These are phyloP conservation scores for Diaporthe australafricana DNA, from an alignment of 2,329 filamentous ascomycete genomes.

Conservation along the genomic window DNA sequence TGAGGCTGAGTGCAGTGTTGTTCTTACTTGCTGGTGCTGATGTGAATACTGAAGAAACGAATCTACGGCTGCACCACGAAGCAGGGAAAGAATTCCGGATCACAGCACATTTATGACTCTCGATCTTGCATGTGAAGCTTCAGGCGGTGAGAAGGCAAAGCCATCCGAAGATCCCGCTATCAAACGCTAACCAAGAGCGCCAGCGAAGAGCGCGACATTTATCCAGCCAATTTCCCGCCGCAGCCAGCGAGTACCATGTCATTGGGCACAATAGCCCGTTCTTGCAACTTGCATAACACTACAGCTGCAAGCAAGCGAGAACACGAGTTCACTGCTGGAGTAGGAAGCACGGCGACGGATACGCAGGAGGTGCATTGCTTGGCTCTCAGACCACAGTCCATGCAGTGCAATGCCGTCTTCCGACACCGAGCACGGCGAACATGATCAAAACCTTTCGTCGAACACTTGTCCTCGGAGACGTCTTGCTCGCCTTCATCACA, in stretches of 20 bases:
- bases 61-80: not conserved
- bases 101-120: not conserved
- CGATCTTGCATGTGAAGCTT: slow-evolving; percentile 13
- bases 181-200: slow-evolving; percentile 27
- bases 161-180: slow-evolving; percentile 31
- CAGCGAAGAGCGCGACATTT: slow-evolving; percentile 13
- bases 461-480: not conserved
- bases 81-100: not conserved
- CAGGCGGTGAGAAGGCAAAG: slow-evolving; percentile 22
- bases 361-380: not conserved
- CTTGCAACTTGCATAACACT: slow-evolving; percentile 5
- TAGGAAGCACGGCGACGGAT: not conserved
- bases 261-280: slow-evolving; percentile 4
- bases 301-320: slow-evolving; percentile 1
- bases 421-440: not conserved
- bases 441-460: not conserved
- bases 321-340: not conserved
- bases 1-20: not conserved
- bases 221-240: slow-evolving; percentile 22
- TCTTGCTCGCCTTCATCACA: not conserved
- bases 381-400: not conserved
- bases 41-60: not conserved
- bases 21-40: not conserved
- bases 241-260: not conserved
- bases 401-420: slow-evolving; percentile 9